Evolutionary conservation across 805 yeast genomes (phyloP), one percentile per base, ranked within the genome.

Genomic region (Barnettozyma botsteinii): DNA sequence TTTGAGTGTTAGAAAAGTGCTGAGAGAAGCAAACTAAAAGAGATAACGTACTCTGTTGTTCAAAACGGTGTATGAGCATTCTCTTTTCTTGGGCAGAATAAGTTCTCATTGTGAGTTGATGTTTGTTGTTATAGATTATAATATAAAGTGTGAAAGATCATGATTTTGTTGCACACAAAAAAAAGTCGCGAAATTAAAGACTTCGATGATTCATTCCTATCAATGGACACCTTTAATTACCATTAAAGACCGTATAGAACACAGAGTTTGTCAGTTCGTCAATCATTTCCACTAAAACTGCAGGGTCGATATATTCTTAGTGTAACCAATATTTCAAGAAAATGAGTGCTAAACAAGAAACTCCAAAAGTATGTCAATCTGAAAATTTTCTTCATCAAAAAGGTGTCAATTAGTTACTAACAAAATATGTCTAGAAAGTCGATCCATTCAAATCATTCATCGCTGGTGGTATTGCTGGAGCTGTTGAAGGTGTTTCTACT

Each of bases 401-500:
- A 25, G 38, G 18, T 30, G 35, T 20, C 40, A 19, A 13, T 14
- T 4, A 29, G 21, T 14, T 19, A 32, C 37, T 40, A 38, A 39
- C 35, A 13, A 5, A 13, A 19, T 14, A 11, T 20, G 14, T 8
- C 11, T 18, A 47, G 45, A 42, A 73, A 56, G 75, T 77, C 12
- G 91, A 83, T 57, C 91, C 93, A 3, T 55, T 75, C 45, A 79
- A 83, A 53, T 86, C 97, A 2, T 87, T 91, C 55, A 68, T 89
- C 21, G 98, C 96, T 7, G 98, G 98, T 41, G 96, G 97, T 38
- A 72, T 85, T 0, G 98, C 98, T 0, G 98, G 98, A 42, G 98
- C 96, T 20, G 79, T 89, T 24, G 98, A 91, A 65, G 96, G 96
- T 25, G 77, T 77, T 29, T 72, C 85, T 33, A 91, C 98, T 0